Evolutionary conservation across 176 grass and related monocot species (phyloP).

Genomic region (Bromus sterilis): DNA sequence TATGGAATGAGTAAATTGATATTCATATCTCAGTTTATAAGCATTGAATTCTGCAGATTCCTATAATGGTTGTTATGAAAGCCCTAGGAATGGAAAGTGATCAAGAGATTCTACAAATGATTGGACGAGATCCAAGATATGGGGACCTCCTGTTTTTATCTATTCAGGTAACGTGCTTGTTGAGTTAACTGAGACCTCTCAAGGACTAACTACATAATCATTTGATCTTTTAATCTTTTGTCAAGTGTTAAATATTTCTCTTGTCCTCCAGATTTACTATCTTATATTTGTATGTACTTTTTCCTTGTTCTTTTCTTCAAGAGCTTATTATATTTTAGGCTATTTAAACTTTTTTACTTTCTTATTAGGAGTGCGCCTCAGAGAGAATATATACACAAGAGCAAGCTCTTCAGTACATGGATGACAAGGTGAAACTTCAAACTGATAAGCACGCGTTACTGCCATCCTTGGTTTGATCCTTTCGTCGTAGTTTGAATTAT

Average conservation of each 20-base stretch:
- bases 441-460: not conserved
- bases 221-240: slow-evolving; percentile 3
- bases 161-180: slow-evolving; percentile 53
- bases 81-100: slow-evolving; percentile 91
- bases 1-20: not conserved
- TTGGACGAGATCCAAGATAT: slow-evolving; percentile 84
- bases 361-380: slow-evolving; percentile 74
- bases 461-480: not conserved
- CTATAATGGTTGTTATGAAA: slow-evolving; percentile 86
- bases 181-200: not conserved
- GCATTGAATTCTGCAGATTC: slow-evolving; percentile 47
- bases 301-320: not conserved
- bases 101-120: slow-evolving; percentile 83
- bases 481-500: not conserved
- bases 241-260: not conserved
- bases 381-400: slow-evolving; percentile 84
- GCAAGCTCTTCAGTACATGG: slow-evolving; percentile 68
- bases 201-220: not conserved
- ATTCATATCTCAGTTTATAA: slow-evolving; percentile 2
- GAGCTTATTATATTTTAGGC: not conserved
- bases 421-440: slow-evolving; percentile 51
- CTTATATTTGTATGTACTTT: not conserved
- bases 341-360: slow-evolving; percentile 1
- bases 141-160: slow-evolving; percentile 61
- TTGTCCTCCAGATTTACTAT: not conserved